Percentiles rank a stretch among this genome's conserved stretches.
These are phyloP conservation scores for Prunus mume DNA, from an alignment of 306 rosid genomes.

Conservation along the genomic window DNA sequence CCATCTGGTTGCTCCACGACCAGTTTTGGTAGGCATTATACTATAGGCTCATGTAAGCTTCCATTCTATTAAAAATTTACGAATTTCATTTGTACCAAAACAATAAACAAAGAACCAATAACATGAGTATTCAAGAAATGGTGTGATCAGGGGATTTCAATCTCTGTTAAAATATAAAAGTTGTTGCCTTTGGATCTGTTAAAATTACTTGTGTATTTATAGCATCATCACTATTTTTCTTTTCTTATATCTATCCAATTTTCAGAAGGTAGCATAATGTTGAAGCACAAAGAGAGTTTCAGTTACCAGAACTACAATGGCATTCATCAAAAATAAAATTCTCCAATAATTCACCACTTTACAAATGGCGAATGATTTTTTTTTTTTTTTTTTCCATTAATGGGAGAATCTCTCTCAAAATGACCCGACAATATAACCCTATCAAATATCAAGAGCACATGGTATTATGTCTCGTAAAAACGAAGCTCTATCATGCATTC, in stretches of 20 bases:
- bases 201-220: too few species aligned
- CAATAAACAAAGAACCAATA: not conserved
- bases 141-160: not conserved
- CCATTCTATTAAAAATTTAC: constrained; percentile 47
- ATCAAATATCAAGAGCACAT: not conserved
- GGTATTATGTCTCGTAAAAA: constrained; percentile 59
- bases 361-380: not conserved
- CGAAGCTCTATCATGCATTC: constrained; percentile 96
- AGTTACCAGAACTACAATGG: not conserved
- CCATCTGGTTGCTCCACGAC: constrained; percentile 58
- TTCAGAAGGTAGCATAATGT: too few species aligned
- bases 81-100: constrained; percentile 16
- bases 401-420: not conserved
- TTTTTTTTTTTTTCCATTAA: not conserved
- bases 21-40: constrained; percentile 76
- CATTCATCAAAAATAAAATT: not conserved
- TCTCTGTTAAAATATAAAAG: not conserved
- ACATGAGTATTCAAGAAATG: not conserved
- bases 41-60: constrained; percentile 74
- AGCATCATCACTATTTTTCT: too few species aligned
- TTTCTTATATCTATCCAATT: too few species aligned
- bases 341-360: not conserved
- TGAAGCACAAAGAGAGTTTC: not conserved
- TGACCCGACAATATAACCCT: not conserved
- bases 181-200: not conserved